Evolutionary conservation across 1,284 basidiomycete species (phyloP).

Genomic region (Trametes sp.): DNA sequence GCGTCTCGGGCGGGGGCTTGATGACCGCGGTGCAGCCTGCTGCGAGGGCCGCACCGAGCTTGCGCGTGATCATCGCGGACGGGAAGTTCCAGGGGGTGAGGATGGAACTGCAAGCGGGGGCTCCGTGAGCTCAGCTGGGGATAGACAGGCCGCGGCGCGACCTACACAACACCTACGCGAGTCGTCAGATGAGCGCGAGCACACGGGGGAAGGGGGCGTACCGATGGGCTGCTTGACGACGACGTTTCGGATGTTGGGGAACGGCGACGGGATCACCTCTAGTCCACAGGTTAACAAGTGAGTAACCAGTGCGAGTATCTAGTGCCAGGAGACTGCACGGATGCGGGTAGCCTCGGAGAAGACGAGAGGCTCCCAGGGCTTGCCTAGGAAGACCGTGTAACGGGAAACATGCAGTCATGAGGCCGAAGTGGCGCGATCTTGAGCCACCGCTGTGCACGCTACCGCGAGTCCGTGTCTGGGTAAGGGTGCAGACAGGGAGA

Average conservation of each 20-base stretch:
- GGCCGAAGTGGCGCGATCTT: no score
- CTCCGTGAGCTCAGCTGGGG: background rate
- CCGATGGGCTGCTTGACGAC: slow-evolving; percentile 97
- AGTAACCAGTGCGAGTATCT: no score
- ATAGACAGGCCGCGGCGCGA: slow-evolving; percentile 7
- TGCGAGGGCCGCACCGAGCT: slow-evolving; percentile 88
- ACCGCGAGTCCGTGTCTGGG: no score
- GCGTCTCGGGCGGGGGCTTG: slow-evolving; percentile 96
- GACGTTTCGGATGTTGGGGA: slow-evolving; percentile 81
- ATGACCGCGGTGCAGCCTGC: slow-evolving; percentile 97
- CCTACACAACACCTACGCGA: slow-evolving; percentile 64
- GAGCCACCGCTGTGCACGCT: no score
- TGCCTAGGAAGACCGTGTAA: no score
- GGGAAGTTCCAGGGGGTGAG: slow-evolving; percentile 94
- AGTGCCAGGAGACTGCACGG: no score
- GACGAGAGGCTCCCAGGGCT: no score
- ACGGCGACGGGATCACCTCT: slow-evolving; percentile 86
- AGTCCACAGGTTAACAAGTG: background rate
- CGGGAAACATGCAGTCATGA: no score
- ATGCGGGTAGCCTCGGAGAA: no score
- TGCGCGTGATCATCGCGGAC: slow-evolving; percentile 93
- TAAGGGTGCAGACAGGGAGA: no score
- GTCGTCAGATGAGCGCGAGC: background rate
- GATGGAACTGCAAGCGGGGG: slow-evolving; percentile 63
- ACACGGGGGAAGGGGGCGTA: slow-evolving; percentile 43